Evolutionary conservation across 1,139 yeast genomes (phyloP).

Genomic region (Sugiyamaella xylanicola): DNA sequence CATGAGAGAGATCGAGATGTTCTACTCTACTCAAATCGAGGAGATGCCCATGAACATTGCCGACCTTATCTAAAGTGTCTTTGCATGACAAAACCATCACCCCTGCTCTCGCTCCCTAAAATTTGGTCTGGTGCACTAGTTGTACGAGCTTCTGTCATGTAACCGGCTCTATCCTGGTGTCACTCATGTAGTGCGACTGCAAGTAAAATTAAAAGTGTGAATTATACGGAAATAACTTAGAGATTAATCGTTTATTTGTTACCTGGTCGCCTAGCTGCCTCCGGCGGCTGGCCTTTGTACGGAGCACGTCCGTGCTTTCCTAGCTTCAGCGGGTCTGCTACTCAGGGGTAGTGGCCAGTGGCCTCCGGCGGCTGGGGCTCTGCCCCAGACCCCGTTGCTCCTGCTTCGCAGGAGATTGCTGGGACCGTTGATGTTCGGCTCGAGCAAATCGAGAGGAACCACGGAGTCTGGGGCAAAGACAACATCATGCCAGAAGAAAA

Average conservation of each 20-base stretch:
- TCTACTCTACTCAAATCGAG: constrained; percentile 97
- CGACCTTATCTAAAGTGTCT: constrained; percentile 28
- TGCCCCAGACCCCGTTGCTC: constrained; percentile 1
- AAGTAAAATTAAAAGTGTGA: background rate
- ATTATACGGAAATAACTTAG: background rate
- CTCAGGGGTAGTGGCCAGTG: too few relatives aligned
- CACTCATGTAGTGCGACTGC: too few relatives aligned
- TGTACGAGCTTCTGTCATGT: background rate
- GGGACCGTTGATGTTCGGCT: background rate
- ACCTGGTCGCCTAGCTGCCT: background rate
- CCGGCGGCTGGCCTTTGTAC: background rate
- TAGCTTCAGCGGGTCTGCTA: too few relatives aligned
- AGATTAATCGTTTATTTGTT: background rate
- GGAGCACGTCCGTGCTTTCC: background rate
- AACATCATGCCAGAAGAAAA: too few relatives aligned
- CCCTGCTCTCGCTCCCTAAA: background rate
- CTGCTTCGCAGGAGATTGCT: too few relatives aligned
- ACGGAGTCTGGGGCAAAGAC: background rate
- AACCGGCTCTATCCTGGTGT: too few relatives aligned
- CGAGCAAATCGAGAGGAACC: background rate
- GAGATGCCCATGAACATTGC: constrained; percentile 94
- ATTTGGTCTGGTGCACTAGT: background rate
- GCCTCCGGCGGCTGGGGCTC: constrained; percentile 3
- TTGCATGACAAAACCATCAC: background rate
- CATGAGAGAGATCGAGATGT: constrained; percentile 97